These are phyloP conservation scores for Penicillium rolfsii DNA, from an alignment of 2,329 filamentous ascomycete species.

Conservation along the genomic window DNA sequence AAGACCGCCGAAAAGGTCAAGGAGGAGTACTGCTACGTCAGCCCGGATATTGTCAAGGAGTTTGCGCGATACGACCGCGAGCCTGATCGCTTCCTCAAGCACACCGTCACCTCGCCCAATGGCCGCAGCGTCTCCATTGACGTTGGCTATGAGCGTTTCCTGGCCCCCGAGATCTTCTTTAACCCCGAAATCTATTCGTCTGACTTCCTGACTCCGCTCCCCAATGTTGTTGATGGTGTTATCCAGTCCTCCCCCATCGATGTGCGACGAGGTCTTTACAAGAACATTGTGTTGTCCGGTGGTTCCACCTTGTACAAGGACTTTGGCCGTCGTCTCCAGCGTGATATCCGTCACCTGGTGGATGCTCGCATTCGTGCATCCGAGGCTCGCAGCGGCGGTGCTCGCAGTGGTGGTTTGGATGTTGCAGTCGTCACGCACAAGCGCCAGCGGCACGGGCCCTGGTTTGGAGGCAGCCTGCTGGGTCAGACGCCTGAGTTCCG, in stretches of 20 bases:
- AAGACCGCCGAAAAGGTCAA: slow-evolving; percentile 99
- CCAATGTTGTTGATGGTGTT: slow-evolving; percentile 90
- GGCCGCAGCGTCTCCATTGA: slow-evolving; percentile 85
- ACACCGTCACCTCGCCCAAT: slow-evolving; percentile 82
- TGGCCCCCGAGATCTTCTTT: slow-evolving; percentile 99
- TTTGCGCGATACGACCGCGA: slow-evolving; percentile 94
- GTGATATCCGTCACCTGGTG: slow-evolving; percentile 94
- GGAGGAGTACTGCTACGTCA: slow-evolving; percentile 98
- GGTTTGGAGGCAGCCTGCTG: slow-evolving; percentile 96
- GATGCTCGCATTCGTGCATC: slow-evolving; percentile 91
- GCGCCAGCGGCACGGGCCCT: slow-evolving; percentile 93
- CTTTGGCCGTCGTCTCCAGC: slow-evolving; percentile 92
- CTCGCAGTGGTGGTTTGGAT: slow-evolving; percentile 89
- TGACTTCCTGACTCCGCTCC: slow-evolving; percentile 94
- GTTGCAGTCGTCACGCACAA: slow-evolving; percentile 98
- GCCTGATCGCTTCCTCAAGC: slow-evolving; percentile 85
- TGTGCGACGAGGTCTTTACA: slow-evolving; percentile 94
- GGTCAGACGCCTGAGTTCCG: slow-evolving; percentile 98
- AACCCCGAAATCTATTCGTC: slow-evolving; percentile 99
- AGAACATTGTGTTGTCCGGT: slow-evolving; percentile 98
- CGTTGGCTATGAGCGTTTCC: slow-evolving; percentile 95
- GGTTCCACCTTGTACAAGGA: slow-evolving; percentile 98
- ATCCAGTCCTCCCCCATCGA: slow-evolving; percentile 98
- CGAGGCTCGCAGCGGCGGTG: slow-evolving; percentile 87
- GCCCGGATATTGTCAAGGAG: slow-evolving; percentile 98